Evolutionary conservation across 371 early-diverging fungal genomes (phyloP).

Genomic region (Lichtheimia ramosa): DNA sequence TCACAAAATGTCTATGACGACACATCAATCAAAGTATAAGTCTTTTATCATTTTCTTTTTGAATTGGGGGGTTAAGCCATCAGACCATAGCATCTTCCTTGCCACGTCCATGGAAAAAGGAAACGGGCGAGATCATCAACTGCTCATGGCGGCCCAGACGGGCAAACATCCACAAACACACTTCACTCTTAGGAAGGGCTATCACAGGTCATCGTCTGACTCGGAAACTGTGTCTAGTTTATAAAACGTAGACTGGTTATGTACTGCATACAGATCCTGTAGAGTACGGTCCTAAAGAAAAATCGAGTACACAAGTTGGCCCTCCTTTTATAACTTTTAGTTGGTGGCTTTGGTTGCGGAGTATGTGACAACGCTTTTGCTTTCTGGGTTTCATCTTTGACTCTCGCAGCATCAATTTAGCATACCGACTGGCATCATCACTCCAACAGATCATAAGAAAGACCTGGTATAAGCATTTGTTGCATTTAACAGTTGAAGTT

Average conservation of each 20-base stretch:
- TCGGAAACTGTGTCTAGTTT: conserved; percentile 46
- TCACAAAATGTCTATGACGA: too few relatives aligned
- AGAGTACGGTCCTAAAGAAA: conserved; percentile 54
- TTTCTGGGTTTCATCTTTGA: too few relatives aligned
- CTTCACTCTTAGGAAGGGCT: conserved; percentile 50
- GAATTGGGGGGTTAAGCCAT: conserved; percentile 25
- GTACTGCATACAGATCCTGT: conserved; percentile 58
- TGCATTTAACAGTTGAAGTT: too few relatives aligned
- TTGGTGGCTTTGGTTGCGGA: too few relatives aligned
- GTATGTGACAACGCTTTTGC: too few relatives aligned
- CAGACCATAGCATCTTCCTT: conserved; percentile 41
- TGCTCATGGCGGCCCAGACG: conserved; percentile 22
- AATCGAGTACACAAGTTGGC: neutral
- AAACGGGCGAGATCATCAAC: conserved; percentile 43
- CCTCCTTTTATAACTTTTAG: too few relatives aligned
- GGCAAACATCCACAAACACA: conserved; percentile 23
- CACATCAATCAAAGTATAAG: too few relatives aligned
- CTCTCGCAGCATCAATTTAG: too few relatives aligned
- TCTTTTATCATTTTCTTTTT: conserved; percentile 21
- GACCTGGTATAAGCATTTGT: too few relatives aligned
- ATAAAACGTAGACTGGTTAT: conserved; percentile 48
- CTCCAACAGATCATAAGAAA: too few relatives aligned
- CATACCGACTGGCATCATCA: too few relatives aligned
- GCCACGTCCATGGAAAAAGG: conserved; percentile 36
- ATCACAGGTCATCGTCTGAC: conserved; percentile 46